Evolutionary conservation across 148 eudicot species (phyloP).

Genomic region (Gaultheria prostrata): DNA sequence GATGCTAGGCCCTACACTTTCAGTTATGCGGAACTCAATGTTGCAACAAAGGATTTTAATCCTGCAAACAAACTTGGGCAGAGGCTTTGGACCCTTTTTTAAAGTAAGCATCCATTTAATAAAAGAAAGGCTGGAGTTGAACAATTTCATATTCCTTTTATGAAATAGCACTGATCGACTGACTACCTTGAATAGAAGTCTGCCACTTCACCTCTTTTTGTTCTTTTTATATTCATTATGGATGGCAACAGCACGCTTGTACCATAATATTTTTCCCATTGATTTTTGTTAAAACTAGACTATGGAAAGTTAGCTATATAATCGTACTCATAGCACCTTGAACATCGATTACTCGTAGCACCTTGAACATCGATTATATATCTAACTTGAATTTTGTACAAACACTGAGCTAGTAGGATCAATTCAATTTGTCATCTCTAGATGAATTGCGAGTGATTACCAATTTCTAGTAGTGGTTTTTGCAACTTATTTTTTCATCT

Average conservation of each 20-base stretch:
- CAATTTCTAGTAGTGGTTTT: too few species aligned
- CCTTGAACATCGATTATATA: too few species aligned
- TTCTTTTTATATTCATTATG: not conserved
- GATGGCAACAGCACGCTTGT: not conserved
- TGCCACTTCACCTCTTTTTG: not conserved
- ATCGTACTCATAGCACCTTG: too few species aligned
- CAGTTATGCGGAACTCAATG: conserved; percentile 60
- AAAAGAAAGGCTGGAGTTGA: too few species aligned
- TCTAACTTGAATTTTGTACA: too few species aligned
- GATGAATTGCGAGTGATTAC: too few species aligned
- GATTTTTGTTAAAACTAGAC: not conserved
- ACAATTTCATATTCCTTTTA: not conserved
- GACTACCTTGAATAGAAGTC: not conserved
- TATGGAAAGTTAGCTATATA: too few species aligned
- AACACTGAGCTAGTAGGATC: too few species aligned
- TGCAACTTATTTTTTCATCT: too few species aligned
- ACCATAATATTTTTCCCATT: not conserved
- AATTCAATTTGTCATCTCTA: too few species aligned
- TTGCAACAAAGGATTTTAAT: conserved; percentile 59
- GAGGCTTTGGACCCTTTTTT: conserved; percentile 63
- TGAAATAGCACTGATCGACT: not conserved
- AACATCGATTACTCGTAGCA: too few species aligned
- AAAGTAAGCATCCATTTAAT: conserved; percentile 31
- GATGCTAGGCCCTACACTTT: conserved; percentile 58
- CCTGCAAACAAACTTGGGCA: conserved; percentile 57